phyloP scores from a whole-genome alignment of 2,329 filamentous ascomycete species.

The Fusarium penzigii region DNA sequence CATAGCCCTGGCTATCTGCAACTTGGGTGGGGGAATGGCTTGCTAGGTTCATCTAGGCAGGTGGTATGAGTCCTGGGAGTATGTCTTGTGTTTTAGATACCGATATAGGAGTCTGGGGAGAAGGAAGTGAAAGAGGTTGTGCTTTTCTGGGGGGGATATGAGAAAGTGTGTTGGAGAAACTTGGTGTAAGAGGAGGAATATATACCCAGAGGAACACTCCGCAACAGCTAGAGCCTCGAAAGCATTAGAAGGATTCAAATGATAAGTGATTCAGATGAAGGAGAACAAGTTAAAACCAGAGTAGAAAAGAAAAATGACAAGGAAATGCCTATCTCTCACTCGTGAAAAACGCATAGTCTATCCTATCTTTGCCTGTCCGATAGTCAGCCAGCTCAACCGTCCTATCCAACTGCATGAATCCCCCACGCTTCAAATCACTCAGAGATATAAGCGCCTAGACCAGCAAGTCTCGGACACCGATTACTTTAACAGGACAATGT shows the following conservation, averaged over 20 bases:
- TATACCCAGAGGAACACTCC: too few relatives aligned
- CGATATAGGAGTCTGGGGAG: not conserved
- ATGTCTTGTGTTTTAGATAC: not conserved
- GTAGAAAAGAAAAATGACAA: not conserved
- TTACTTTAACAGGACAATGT: slow-evolving; percentile 22
- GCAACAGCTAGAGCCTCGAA: not conserved
- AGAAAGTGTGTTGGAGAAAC: too few relatives aligned
- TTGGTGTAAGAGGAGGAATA: too few relatives aligned
- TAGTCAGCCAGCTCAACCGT: not conserved
- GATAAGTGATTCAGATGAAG: not conserved
- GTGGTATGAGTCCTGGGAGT: not conserved
- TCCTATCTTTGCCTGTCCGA: too few relatives aligned
- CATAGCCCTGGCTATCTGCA: not conserved
- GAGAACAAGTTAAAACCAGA: not conserved
- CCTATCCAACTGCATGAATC: not conserved
- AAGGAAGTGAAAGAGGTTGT: too few relatives aligned
- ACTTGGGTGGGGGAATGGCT: not conserved
- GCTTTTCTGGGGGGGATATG: too few relatives aligned
- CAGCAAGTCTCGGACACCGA: slow-evolving; percentile 8
- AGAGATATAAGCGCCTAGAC: not conserved
- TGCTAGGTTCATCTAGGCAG: not conserved
- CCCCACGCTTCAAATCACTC: not conserved
- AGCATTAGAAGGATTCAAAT: not conserved
- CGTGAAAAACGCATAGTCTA: too few relatives aligned
- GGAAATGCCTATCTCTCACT: not conserved